Base-by-base conservation (phyloP, 257 asterid genomes). In the Hygrophila difformis region DNA sequence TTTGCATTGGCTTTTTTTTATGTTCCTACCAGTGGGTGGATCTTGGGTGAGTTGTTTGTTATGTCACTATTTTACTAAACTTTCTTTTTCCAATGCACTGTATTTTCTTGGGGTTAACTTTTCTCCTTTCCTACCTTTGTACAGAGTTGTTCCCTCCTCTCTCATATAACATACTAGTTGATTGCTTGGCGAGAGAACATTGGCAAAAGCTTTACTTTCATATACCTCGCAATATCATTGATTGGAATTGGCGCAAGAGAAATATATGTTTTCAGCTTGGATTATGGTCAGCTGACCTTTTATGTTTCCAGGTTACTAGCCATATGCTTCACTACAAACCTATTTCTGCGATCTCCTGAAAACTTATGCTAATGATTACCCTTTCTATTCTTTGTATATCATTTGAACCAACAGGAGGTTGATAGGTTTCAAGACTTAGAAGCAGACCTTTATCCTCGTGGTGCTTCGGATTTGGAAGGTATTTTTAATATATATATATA, bases 401-500 rank as follows among this genome's bases (percentile, higher is more conserved):
- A 19, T 56, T 68, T 63, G 43, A 51, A 57, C 60, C 49, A 20
- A 29, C 91, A 89, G 97, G 97, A 89, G 75, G 94, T 89, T 53
- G 97, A 89, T 66, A 82, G 80, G 71, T 89, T 89, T 51, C 79
- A 73, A 54, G 97, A 89, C 68, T 47, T 89, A 36, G 79, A 68
- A 74, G 77, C 70, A 56, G 93, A 79, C 56, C 50, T 89, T 63
- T 78, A 56, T 60, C 75, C 63, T 47, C 83, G 73, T 18, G 97
- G 93, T 89, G 85, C 72, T 68, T 9, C 67, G 96, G 97, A 75
- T 89, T 63, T 89, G 94, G 97, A 85, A 85, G 96, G 97, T 88
- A n/a, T n/a, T n/a, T n/a, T n/a, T n/a, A n/a, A n/a, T n/a, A n/a
- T n/a, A n/a, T n/a, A n/a, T n/a, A n/a, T n/a, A n/a, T n/a, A n/a